Evolutionary conservation across 225 moss, liverwort and hornwort species (phyloP).

Genomic region (Thuidium tamariscinum): DNA sequence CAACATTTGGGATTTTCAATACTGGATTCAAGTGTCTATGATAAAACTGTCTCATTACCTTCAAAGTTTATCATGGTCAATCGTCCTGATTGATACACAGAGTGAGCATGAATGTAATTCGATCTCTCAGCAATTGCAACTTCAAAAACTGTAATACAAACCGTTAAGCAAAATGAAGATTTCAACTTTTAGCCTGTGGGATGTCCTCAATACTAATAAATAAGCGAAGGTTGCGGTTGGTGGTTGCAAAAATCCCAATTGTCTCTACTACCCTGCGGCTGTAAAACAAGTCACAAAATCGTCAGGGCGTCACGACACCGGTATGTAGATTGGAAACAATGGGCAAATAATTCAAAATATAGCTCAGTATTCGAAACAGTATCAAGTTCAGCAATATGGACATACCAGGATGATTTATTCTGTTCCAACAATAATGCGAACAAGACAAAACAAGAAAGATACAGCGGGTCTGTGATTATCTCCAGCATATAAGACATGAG

Average conservation of each 20-base stretch:
- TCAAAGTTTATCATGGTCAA: background rate
- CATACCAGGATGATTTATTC: background rate
- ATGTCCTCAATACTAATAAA: background rate
- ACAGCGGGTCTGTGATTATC: background rate
- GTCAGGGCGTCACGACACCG: background rate
- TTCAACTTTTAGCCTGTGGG: background rate
- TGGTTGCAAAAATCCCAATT: background rate
- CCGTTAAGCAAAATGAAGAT: background rate
- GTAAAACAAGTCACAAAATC: background rate
- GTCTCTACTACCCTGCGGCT: background rate
- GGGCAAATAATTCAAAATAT: background rate
- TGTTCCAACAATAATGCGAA: background rate
- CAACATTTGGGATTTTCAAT: no score
- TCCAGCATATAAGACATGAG: background rate
- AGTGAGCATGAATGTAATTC: background rate
- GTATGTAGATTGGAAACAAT: background rate
- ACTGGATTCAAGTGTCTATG: no score
- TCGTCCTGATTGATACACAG: no score
- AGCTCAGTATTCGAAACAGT: background rate
- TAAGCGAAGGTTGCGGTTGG: background rate
- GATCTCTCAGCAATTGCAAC: background rate
- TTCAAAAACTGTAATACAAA: no score
- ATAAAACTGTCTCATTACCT: no score
- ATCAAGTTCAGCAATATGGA: background rate
- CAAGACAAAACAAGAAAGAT: background rate